Evolutionary conservation across 169 alveolate species (phyloP), one percentile per base, ranked within the genome.

Genomic region (Plasmodium inui): DNA sequence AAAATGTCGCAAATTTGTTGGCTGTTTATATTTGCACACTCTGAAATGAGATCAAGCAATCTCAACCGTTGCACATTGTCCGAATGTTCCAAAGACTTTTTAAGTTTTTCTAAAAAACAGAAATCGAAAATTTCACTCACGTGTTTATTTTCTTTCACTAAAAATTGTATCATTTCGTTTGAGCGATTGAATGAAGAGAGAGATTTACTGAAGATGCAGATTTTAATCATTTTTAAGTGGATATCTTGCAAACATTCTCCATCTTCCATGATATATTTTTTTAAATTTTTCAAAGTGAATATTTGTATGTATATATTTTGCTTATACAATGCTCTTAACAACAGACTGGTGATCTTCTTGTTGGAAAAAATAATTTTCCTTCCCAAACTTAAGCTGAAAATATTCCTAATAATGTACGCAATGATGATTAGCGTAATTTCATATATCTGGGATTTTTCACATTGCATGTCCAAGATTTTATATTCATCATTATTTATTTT

Each of bases 281-380:
- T 89, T 80, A 89, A 61, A 89, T 89, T 89, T 89, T 79, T 76
- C 76, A 89, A 61, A 17, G 94, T 89, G 72, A 79, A 89, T 57
- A 89, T 89, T 89, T 89, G 94, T 22, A 89, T 44, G 41, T 89
- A 89, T 26, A 89, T 89, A 80, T 89, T 89, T 79, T 89, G 94
- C 26, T 55, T 79, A 80, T 79, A 61, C 82, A 89, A 55, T 7
- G 90, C 74, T 61, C 76, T 89, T 79, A 89, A 46, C 46, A 89
- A 50, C 32, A 89, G 28, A 34, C 41, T 17, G 22, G 12, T 89
- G 8, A 79, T 89, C 19, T 61, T 89, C 79, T 79, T 57, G 79
- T 89, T 89, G 19, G 86, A 89, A 34, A 89, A 89, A 4, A 89
- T 89, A 28, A 89, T n/a, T 79, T 89, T 89, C 32, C 94, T 89